Conservation (phyloP, 495 filamentous ascomycete species). For the Staphylotrichum tortipilum region DNA sequence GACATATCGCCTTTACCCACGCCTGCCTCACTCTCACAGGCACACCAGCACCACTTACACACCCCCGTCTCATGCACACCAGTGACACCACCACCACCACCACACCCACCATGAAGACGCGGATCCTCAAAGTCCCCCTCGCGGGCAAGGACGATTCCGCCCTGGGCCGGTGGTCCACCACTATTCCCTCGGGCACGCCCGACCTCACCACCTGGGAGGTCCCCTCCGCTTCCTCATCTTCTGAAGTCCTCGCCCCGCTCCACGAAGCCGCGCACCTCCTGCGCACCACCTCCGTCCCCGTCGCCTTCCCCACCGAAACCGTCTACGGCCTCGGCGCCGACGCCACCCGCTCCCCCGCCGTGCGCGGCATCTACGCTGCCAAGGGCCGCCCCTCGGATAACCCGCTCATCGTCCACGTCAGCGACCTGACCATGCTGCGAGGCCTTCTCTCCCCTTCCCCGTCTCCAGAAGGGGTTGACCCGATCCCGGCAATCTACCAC, state of each 20-base stretch:
- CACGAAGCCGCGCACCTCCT: slow-evolving; percentile 52
- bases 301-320: slow-evolving; percentile 96
- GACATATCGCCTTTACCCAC: no score
- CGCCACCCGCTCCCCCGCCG: slow-evolving; percentile 63
- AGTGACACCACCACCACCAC: slow-evolving; percentile 3
- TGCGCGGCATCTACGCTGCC: slow-evolving; percentile 81
- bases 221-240: not conserved
- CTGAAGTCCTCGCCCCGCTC: slow-evolving; percentile 21
- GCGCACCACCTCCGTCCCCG: slow-evolving; percentile 56
- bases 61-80: not conserved
- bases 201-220: slow-evolving; percentile 18
- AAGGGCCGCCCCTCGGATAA: slow-evolving; percentile 91
- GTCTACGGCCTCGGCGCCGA: slow-evolving; percentile 96
- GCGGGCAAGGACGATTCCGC: slow-evolving; percentile 5
- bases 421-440: slow-evolving; percentile 70
- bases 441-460: slow-evolving; percentile 37
- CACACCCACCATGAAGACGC: slow-evolving; percentile 23
- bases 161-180: slow-evolving; percentile 18
- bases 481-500: slow-evolving; percentile 74
- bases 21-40: no score
- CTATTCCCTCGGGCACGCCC: not conserved
- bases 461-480: slow-evolving; percentile 15
- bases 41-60: slow-evolving; percentile 10
- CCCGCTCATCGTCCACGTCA: slow-evolving; percentile 86
- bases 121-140: slow-evolving; percentile 24